These are phyloP conservation scores for Penicillium diatomitis DNA, from an alignment of 495 filamentous ascomycete genomes.

Conservation along the genomic window DNA sequence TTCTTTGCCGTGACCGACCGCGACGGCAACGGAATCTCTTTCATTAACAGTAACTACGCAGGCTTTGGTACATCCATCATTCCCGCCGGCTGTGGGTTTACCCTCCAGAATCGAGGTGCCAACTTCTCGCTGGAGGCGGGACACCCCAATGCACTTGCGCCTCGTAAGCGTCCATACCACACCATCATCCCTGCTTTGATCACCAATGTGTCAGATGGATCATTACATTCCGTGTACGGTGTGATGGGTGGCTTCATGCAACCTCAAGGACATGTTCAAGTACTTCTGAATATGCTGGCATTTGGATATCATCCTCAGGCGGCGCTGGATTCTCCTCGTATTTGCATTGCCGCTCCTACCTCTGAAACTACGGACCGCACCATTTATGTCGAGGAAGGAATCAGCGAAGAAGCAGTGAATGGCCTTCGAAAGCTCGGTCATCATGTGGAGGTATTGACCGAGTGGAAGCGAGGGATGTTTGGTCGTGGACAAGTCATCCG, in stretches of 20 bases:
- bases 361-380: constrained; percentile 42
- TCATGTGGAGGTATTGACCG: constrained; percentile 56
- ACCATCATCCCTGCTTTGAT: constrained; percentile 94
- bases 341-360: constrained; percentile 68
- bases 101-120: constrained; percentile 86
- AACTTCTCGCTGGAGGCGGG: constrained; percentile 59
- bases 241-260: constrained; percentile 99
- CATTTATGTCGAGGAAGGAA: constrained; percentile 81
- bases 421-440: constrained; percentile 67
- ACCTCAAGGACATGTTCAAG: constrained; percentile 94
- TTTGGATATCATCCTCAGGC: constrained; percentile 81
- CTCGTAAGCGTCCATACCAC: constrained; percentile 88
- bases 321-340: constrained; percentile 79
- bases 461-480: constrained; percentile 63
- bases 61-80: constrained; percentile 88
- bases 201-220: constrained; percentile 62
- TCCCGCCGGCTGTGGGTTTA: constrained; percentile 76
- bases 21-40: constrained; percentile 80
- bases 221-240: constrained; percentile 76
- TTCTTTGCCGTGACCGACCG: constrained; percentile 81
- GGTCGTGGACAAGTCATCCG: constrained; percentile 87
- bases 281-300: constrained; percentile 80
- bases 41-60: constrained; percentile 93
- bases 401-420: constrained; percentile 54
- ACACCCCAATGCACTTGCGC: constrained; percentile 73